Evolutionary conservation across 345 rosid species (phyloP).

Genomic region (Mercurialis annua): DNA sequence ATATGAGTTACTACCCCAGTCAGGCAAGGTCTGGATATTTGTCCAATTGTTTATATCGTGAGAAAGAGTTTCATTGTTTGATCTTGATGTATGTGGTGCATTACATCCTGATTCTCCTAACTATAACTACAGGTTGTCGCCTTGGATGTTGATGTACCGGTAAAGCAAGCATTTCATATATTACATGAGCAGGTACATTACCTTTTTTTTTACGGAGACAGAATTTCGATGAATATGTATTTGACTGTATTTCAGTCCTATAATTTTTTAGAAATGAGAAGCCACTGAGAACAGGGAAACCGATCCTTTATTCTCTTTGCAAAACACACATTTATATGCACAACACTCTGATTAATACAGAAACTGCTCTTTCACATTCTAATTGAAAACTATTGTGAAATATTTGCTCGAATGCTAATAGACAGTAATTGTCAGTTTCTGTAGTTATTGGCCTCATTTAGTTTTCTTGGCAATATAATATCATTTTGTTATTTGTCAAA

Average conservation of each 20-base stretch:
- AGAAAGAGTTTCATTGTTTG: slow-evolving; percentile 5
- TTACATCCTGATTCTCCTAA: slow-evolving; percentile 21
- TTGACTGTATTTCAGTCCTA: neutral
- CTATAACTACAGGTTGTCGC: slow-evolving; percentile 31
- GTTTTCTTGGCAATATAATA: neutral
- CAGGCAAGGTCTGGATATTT: slow-evolving; percentile 85
- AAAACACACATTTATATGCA: neutral
- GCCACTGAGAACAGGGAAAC: neutral
- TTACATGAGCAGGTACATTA: slow-evolving; percentile 27
- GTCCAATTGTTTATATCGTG: slow-evolving; percentile 12
- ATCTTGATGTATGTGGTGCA: neutral
- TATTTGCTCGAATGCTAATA: neutral
- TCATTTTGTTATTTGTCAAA: neutral
- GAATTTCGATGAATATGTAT: neutral
- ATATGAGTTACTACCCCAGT: slow-evolving; percentile 93
- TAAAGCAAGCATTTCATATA: slow-evolving; percentile 29
- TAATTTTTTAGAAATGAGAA: neutral
- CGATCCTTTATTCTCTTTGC: neutral
- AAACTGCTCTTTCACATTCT: neutral
- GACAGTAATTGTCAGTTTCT: neutral
- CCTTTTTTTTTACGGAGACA: neutral
- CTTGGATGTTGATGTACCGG: slow-evolving; percentile 32
- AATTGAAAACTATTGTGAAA: neutral
- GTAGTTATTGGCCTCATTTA: neutral
- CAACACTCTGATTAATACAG: neutral